Evolutionary conservation across 306 rosid species (phyloP).

Genomic region (Cicer chorassanicum): DNA sequence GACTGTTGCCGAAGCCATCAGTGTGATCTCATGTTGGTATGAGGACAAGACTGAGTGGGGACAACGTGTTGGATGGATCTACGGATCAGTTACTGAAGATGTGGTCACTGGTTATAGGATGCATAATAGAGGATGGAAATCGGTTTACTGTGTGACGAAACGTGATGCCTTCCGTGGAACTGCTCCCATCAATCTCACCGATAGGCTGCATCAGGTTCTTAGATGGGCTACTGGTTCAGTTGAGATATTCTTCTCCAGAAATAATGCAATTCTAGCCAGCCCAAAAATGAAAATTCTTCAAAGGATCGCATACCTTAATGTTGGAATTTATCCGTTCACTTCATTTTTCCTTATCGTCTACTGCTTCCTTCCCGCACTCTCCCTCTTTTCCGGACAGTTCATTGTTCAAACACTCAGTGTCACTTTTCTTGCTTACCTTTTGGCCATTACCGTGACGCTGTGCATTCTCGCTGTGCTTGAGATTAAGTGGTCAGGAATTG

Average conservation of each 20-base stretch:
- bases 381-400: conserved; percentile 96
- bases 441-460: conserved; percentile 70
- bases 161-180: conserved; percentile 98
- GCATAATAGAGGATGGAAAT: conserved; percentile 98
- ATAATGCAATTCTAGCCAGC: conserved; percentile 89
- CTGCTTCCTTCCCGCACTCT: conserved; percentile 96
- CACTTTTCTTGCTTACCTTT: conserved; percentile 81
- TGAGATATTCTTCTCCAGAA: conserved; percentile 94
- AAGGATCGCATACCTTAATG: conserved; percentile 90
- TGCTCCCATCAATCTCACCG: conserved; percentile 95
- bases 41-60: conserved; percentile 99
- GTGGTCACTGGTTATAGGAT: conserved; percentile 96
- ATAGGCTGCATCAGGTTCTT: conserved; percentile 91
- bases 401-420: conserved; percentile 86
- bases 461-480: conserved; percentile 92
- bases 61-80: conserved; percentile 95
- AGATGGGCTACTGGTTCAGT: conserved; percentile 99
- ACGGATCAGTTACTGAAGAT: conserved; percentile 96
- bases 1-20: conserved; percentile 93
- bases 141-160: conserved; percentile 92
- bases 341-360: conserved; percentile 92
- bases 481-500: conserved; percentile 92
- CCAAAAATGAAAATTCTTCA: conserved; percentile 86
- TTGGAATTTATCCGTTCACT: conserved; percentile 94
- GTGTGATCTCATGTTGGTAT: conserved; percentile 97